Percentiles rank a stretch among this genome's conserved stretches.
Evolutionary conservation across 2,329 filamentous ascomycete genomes (phyloP).

Genomic region (Fonsecaea pedrosoi): DNA sequence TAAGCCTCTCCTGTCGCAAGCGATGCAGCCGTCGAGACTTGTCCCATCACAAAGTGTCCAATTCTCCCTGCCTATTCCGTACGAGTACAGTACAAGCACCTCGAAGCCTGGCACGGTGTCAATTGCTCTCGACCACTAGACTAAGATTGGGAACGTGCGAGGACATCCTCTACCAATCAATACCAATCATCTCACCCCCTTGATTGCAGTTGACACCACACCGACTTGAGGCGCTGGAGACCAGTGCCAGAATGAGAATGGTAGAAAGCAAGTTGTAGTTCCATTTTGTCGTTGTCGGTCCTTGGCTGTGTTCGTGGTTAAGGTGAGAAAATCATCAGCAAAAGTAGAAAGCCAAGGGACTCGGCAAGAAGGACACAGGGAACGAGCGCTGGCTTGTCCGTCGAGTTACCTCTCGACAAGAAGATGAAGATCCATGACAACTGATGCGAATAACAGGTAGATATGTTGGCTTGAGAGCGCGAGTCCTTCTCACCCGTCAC

Average conservation of each 20-base stretch:
- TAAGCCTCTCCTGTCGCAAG: not conserved
- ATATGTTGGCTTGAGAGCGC: not conserved
- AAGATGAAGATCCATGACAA: not conserved
- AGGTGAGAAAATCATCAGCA: not conserved
- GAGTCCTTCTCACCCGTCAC: not conserved
- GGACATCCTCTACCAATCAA: not conserved
- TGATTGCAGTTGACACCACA: not conserved
- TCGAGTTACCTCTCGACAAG: not conserved
- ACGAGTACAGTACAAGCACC: not conserved
- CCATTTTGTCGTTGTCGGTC: not conserved
- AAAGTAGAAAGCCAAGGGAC: not conserved
- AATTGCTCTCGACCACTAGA: not conserved
- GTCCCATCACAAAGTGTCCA: not conserved
- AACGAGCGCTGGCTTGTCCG: not conserved
- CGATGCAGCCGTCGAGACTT: not conserved
- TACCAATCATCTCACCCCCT: not conserved
- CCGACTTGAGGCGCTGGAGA: slow-evolving; percentile 1
- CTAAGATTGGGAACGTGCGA: not conserved
- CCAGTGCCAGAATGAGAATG: not conserved
- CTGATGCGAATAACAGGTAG: not conserved
- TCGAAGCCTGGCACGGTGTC: not conserved
- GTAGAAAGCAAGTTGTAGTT: not conserved
- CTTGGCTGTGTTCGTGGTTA: not conserved
- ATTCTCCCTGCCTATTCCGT: not conserved
- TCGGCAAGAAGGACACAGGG: not conserved